Percentiles rank a stretch among this genome's conserved stretches.
phyloP scores from a whole-genome alignment of 2,329 filamentous ascomycete genomes.

The Penicillium rolfsii region DNA sequence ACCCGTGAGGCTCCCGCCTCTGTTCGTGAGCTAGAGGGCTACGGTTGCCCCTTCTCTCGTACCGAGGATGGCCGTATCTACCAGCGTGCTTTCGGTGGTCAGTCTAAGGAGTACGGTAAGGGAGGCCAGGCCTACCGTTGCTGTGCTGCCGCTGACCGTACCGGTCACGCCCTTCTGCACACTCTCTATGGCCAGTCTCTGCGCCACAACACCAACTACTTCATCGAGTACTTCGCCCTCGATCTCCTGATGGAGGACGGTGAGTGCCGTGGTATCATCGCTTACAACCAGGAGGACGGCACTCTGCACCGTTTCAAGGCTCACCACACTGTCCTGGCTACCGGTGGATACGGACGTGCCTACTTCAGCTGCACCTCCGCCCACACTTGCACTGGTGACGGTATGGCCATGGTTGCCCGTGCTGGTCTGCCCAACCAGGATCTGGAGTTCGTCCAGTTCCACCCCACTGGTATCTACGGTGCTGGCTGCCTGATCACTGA shows the following conservation, averaged over 20 bases:
- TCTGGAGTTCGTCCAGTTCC: slow-evolving; percentile 99
- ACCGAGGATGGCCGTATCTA: slow-evolving; percentile 98
- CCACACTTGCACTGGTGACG: slow-evolving; percentile 97
- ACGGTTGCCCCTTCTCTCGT: slow-evolving; percentile 89
- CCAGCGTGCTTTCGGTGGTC: slow-evolving; percentile 97
- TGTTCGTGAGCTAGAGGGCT: slow-evolving; percentile 94
- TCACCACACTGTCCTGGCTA: slow-evolving; percentile 95
- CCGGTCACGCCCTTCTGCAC: slow-evolving; percentile 95
- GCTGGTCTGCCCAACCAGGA: slow-evolving; percentile 98
- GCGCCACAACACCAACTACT: slow-evolving; percentile 98
- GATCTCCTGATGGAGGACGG: slow-evolving; percentile 98
- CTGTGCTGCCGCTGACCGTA: slow-evolving; percentile 94
- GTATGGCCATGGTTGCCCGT: slow-evolving; percentile 98
- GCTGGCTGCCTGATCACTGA: slow-evolving; percentile 98
- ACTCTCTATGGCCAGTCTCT: slow-evolving; percentile 98
- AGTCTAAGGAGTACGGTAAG: slow-evolving; percentile 93
- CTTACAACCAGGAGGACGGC: slow-evolving; percentile 98
- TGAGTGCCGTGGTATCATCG: slow-evolving; percentile 92
- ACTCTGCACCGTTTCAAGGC: slow-evolving; percentile 96
- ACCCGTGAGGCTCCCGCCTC: slow-evolving; percentile 89
- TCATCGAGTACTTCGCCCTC: slow-evolving; percentile 98
- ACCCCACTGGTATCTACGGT: slow-evolving; percentile 98
- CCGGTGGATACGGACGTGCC: slow-evolving; percentile 94
- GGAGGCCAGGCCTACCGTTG: slow-evolving; percentile 97
- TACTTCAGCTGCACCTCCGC: slow-evolving; percentile 99